Evolutionary conservation across 176 grass and related monocot species (phyloP), one percentile per base, ranked within the genome.

Genomic region (Dactylis glomerata): DNA sequence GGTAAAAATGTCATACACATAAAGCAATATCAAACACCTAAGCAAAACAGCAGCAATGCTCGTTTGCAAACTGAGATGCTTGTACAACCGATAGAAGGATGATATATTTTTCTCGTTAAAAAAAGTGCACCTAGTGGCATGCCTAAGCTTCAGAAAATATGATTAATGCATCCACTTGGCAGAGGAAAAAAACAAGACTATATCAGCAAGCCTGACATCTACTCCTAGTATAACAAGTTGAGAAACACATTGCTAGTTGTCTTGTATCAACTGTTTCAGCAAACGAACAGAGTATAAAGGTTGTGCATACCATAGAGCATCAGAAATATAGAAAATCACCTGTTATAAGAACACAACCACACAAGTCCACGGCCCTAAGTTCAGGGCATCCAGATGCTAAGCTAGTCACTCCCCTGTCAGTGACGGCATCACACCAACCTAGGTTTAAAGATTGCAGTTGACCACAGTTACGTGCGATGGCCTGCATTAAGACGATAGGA

Each of bases 341-440:
- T 88, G 94, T 97, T 78, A 94, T 97, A 78, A 97, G 92, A 64
- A 97, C 87, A 52, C 94, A 97, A 3, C 92, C 94, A 57, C 94
- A 94, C 90, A 97, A 84, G 56, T 97, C 92, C 27, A 97, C 22
- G 13, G 87, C 87, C 76, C 85, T 82, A 51, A 97, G 91, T 70
- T 97, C 92, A 78, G 94, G 94, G 34, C 94, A 97, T 44, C 94
- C 94, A 14, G 76, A 94, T 70, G 89, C 92, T 83, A 97, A 83
- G 41, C 92, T 79, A 23, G 82, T 88, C 51, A 97, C 94, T 47
- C 94, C 94, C 82, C 93, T 90, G 66, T 97, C 94, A 61, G 84
- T 97, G 27, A 97, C 51, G 11, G 79, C 57, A 13, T 97, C 94
- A 19, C 94, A 97, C 94, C 94, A 97, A 47, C 94, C 94, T 10